Percentiles rank a stretch among this genome's conserved stretches.
phyloP scores from a whole-genome alignment of 129 eudicot species.

The Pittosporum tobira region DNA sequence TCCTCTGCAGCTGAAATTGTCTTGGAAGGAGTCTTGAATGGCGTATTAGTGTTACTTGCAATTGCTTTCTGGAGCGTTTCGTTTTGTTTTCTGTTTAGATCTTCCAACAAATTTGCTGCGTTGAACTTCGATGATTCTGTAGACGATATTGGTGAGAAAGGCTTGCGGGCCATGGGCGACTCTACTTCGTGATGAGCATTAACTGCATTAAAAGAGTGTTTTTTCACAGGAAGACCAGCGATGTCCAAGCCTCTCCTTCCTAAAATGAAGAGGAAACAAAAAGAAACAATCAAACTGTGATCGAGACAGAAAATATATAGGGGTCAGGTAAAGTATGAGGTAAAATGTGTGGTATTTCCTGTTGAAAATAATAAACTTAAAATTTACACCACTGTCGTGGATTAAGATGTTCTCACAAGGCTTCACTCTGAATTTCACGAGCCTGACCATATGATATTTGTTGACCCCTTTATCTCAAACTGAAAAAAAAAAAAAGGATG shows the following conservation, averaged over 20 bases:
- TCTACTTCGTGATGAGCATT: conserved; percentile 37
- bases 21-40: conserved; percentile 62
- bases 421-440: too few relatives aligned
- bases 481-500: too few relatives aligned
- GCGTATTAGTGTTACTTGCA: conserved; percentile 29
- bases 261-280: conserved; percentile 19
- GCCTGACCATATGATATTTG: too few relatives aligned
- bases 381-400: too few relatives aligned
- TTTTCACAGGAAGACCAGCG: conserved; percentile 50
- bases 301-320: not conserved
- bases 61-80: conserved; percentile 43
- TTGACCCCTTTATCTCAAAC: too few relatives aligned
- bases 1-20: conserved; percentile 26
- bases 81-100: conserved; percentile 38
- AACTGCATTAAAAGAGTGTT: conserved; percentile 34
- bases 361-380: too few relatives aligned
- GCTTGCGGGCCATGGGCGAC: conserved; percentile 44
- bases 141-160: conserved; percentile 74
- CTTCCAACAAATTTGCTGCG: conserved; percentile 36
- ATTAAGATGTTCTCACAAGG: too few relatives aligned
- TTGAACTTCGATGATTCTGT: conserved; percentile 63
- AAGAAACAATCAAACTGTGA: not conserved
- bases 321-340: too few relatives aligned
- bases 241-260: conserved; percentile 71
- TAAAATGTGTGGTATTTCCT: too few relatives aligned